Conservation (phyloP, 2,329 filamentous ascomycete species). For the Botrytis paeoniae region DNA sequence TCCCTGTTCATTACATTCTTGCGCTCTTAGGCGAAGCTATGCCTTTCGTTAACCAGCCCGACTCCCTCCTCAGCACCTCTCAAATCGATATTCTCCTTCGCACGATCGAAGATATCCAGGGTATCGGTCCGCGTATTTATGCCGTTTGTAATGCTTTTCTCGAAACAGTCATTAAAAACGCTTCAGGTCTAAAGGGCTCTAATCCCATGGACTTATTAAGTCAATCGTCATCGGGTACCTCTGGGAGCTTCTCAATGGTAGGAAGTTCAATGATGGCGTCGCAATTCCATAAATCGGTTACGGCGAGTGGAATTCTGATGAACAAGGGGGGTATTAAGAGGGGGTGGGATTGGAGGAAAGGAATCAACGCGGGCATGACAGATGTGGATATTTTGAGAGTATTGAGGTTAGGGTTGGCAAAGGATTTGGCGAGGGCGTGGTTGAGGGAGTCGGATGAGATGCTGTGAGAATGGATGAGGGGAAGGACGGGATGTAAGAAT, state of each 20-base stretch:
- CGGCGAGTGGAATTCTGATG: constrained; percentile 49
- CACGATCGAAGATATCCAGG: constrained; percentile 76
- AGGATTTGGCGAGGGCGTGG: constrained; percentile 70
- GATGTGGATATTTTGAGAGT: constrained; percentile 70
- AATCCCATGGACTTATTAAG: constrained; percentile 66
- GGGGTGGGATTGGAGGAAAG: constrained; percentile 70
- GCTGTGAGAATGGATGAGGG: constrained; percentile 27
- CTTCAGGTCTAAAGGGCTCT: constrained; percentile 59
- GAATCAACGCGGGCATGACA: constrained; percentile 54
- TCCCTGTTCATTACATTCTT: constrained; percentile 83
- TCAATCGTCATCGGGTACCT: constrained; percentile 59
- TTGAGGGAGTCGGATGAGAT: constrained; percentile 57
- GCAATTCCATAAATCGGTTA: constrained; percentile 58
- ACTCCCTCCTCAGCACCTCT: constrained; percentile 59
- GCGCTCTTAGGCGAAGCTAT: constrained; percentile 80
- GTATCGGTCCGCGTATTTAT: constrained; percentile 70
- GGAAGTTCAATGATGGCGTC: constrained; percentile 69
- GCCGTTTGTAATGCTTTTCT: constrained; percentile 76
- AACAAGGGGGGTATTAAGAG: constrained; percentile 50
- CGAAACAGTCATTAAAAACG: constrained; percentile 68
- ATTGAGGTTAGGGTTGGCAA: constrained; percentile 69
- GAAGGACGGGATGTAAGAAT: constrained; percentile 5
- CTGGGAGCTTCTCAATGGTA: constrained; percentile 59
- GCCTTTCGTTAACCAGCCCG: constrained; percentile 66
- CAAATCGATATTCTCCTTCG: constrained; percentile 75